Evolutionary conservation across 805 yeast species (phyloP).

Genomic region (Candida xiaguanensis): DNA sequence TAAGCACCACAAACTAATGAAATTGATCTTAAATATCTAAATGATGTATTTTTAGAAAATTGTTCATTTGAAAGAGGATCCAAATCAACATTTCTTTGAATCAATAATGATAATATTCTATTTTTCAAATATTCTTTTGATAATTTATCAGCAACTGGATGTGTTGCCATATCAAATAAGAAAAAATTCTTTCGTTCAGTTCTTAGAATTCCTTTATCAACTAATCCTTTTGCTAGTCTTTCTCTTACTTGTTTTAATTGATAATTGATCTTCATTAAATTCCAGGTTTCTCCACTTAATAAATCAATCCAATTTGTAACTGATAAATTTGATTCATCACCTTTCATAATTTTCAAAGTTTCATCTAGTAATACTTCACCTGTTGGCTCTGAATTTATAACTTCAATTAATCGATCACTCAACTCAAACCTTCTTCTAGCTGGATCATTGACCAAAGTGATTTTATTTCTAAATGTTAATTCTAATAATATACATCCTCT

Average conservation of each 20-base stretch:
- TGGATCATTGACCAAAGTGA: conserved; percentile 87
- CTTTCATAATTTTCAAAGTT: conserved; percentile 83
- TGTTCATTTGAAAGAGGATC: conserved; percentile 43
- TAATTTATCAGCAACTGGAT: conserved; percentile 84
- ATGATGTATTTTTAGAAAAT: conserved; percentile 67
- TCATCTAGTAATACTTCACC: conserved; percentile 96
- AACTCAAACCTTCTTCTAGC: conserved; percentile 86
- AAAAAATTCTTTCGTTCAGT: conserved; percentile 94
- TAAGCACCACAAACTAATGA: conserved; percentile 84
- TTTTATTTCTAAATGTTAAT: conserved; percentile 85
- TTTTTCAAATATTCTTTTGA: conserved; percentile 79
- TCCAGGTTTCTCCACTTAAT: conserved; percentile 96
- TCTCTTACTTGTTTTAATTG: conserved; percentile 97
- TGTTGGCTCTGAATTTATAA: conserved; percentile 78
- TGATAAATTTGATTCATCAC: conserved; percentile 71
- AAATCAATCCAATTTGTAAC: conserved; percentile 92
- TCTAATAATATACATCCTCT: conserved; percentile 93
- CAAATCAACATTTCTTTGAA: conserved; percentile 62
- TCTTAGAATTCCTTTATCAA: conserved; percentile 93
- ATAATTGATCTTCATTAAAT: conserved; percentile 86
- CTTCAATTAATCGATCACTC: conserved; percentile 83
- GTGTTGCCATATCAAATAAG: conserved; percentile 97
- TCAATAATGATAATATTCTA: conserved; percentile 66
- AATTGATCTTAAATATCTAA: conserved; percentile 71
- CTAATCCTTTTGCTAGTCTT: conserved; percentile 92